Evolutionary conservation across 2,329 filamentous ascomycete species (phyloP), one percentile per base, ranked within the genome.

Genomic region (Phyllosticta capitalensis): DNA sequence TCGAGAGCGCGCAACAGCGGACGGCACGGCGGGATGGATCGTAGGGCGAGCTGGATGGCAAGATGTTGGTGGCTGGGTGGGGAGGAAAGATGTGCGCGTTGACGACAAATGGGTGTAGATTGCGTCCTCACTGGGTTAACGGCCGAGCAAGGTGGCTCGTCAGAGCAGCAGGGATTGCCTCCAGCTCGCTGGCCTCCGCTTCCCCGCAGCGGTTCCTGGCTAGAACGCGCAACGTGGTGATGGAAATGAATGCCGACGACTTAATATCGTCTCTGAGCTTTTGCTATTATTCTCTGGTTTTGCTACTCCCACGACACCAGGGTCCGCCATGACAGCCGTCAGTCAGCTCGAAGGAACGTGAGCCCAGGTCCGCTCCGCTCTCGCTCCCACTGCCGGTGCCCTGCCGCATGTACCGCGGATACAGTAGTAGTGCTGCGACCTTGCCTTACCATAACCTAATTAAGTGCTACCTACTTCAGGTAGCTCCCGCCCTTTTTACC

Each of bases 61-160:
- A 55, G 52, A 17, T 59, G 56, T 7, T 22, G 52, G 56, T 59
- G 51, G 56, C 33, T 54, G 51, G 54, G 52, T 26, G 56, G 54
- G 52, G 33, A 54, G 52, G 51, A 45, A n/a, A 45, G 38, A 54
- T 22, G 38, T 59, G 57, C 52, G 24, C 24, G 24, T 26, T 26
- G 24, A 7, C 24, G 24, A 26, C 24, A 26, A 26, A 26, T 26
- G 24, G 24, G 7, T 22, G 56, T 54, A 20, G 57, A 50, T 58
- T 59, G 58, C 52, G 56, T 54, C 33, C 52, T 49, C 56, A 53
- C 56, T 49, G 56, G 50, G 20, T 58, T 51, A 52, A 51, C 58
- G 52, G 38, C 50, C 52, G 58, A 53, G 48, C 56, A 54, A 59
- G 58, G 58, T 59, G 58, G 58, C 58, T 59, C 58, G 51, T 54